Base-by-base conservation (phyloP, 371 early-diverging fungal species). In the Syncephalastrum racemosum region DNA sequence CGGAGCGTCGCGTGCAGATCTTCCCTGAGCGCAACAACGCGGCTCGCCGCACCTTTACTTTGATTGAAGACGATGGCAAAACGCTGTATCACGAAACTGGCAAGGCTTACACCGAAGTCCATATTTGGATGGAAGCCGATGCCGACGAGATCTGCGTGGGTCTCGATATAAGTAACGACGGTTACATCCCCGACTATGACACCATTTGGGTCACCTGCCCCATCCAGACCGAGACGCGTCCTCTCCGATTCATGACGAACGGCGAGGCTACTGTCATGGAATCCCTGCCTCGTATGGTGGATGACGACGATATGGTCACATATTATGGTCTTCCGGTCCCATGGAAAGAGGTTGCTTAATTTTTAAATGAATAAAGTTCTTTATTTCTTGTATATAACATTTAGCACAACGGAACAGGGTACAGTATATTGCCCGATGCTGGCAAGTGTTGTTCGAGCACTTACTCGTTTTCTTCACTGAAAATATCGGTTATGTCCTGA, bases 1-100 rank as follows among this genome's bases (percentile, higher is more conserved):
- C 71, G 45, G 73, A 68, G 15, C 62, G 77, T 10, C 62, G 68
- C 25, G 59, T 73, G 4, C 66, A 71, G 24, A 60, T 77, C 4
- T 77, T 68, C 42, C 77, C 77, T 18, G 59, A 62, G 20, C 58
- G 59, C 1, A 39, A 15, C 10, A 47, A 25, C 2, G 48, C 27
- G 15, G 49, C 54, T 14, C 59, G 59, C 53, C 54, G 53, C 0
- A 60, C 53, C 6, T 64, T 71, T 31, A 54, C 57, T 4, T 3
- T 75, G 39, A 66, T 67, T 54, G 77, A 77, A 49, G 77, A 77
- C 50, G 77, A 77, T 52, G 77, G 77, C 20, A 53, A 64, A 22
- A 68, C 71, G 0, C 27, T 70, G 8, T 66, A 72, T 24, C 73
- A 73, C 39, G 71, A 73, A 42, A 56, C 63, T 5, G 71, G 68